Evolutionary conservation across 2,329 filamentous ascomycete genomes (phyloP).

Genomic region (Trichophyton simii): DNA sequence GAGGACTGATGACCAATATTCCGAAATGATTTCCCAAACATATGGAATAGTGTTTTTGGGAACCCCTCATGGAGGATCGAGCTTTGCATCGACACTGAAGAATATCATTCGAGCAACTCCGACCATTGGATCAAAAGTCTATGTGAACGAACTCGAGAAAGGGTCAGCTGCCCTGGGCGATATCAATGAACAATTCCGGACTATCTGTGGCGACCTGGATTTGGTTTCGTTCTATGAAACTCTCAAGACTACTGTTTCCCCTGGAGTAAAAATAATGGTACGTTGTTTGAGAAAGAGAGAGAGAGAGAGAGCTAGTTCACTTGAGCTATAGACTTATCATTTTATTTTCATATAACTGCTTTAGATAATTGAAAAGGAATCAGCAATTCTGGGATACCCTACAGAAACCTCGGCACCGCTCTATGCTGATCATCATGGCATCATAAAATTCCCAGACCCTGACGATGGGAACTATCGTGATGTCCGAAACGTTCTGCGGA

Average conservation of each 20-base stretch:
- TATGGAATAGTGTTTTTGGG: slow-evolving; percentile 16
- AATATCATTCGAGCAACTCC: slow-evolving; percentile 15
- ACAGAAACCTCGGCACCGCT: neutral
- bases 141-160: neutral
- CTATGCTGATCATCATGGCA: neutral
- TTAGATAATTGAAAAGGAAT: no score
- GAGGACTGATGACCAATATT: slow-evolving; percentile 7
- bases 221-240: neutral
- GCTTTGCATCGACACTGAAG: slow-evolving; percentile 13
- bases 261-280: no score
- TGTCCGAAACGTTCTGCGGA: no score
- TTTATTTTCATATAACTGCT: no score
- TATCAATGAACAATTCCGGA: neutral
- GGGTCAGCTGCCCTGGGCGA: neutral
- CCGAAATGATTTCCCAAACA: neutral
- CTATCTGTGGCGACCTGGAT: neutral
- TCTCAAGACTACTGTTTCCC: neutral
- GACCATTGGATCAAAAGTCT: neutral
- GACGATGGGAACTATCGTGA: slow-evolving; percentile 23
- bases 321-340: no score
- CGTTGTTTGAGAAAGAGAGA: neutral
- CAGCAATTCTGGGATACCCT: neutral
- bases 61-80: slow-evolving; percentile 19
- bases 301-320: no score
- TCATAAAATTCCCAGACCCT: neutral